Percentiles rank a stretch among this genome's conserved stretches.
These are phyloP conservation scores for Tulasnella sp. DNA, from an alignment of 768 basidiomycete species.

Conservation along the genomic window DNA sequence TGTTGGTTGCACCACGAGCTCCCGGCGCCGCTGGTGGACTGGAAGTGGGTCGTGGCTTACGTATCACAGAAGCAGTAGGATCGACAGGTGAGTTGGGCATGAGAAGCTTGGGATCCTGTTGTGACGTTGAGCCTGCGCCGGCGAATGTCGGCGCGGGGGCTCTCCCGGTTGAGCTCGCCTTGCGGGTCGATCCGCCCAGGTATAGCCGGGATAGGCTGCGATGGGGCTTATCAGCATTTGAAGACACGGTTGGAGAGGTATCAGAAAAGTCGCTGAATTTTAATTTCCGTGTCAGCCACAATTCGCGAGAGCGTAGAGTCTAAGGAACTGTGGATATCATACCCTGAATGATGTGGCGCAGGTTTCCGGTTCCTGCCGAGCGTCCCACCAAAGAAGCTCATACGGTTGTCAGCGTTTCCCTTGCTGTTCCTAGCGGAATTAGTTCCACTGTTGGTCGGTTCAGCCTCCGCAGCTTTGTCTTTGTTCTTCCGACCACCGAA, in stretches of 20 bases:
- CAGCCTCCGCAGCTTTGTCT: not conserved
- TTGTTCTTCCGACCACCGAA: conserved; percentile 4
- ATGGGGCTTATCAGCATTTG: not conserved
- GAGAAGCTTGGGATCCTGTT: not conserved
- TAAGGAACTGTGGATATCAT: conserved; percentile 32
- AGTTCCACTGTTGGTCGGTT: not conserved
- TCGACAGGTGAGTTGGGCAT: not conserved
- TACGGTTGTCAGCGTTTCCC: conserved; percentile 21
- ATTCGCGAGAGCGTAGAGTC: not conserved
- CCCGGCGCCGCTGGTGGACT: not conserved
- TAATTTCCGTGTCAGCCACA: not conserved
- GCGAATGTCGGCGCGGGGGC: not conserved
- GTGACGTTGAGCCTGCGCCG: not conserved
- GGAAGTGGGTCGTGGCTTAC: not conserved
- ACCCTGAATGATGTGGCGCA: conserved; percentile 59
- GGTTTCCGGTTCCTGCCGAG: conserved; percentile 69
- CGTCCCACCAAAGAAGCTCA: conserved; percentile 72
- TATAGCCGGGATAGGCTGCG: conserved; percentile 8
- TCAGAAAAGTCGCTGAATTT: conserved; percentile 8
- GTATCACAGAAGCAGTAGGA: no score
- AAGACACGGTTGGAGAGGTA: conserved; percentile 7
- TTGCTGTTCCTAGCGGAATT: conserved; percentile 17
- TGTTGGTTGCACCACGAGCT: not conserved
- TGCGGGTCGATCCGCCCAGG: conserved; percentile 2
- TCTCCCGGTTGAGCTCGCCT: not conserved